Evolutionary conservation across 306 rosid genomes (phyloP), one percentile per base, ranked within the genome.

Genomic region (Pterocarpus santalinus): DNA sequence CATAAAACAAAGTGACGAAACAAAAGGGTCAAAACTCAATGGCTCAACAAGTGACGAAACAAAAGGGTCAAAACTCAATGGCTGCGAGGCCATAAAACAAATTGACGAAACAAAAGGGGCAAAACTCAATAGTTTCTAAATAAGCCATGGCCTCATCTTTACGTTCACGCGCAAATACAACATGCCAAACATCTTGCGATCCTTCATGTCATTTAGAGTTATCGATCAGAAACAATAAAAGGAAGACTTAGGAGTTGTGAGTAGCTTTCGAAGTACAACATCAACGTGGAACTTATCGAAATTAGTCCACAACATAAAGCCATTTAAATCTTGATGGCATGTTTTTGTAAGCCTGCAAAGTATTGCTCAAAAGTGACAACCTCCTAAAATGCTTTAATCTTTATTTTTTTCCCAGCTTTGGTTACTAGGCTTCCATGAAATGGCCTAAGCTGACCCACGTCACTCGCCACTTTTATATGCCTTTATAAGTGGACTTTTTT

Each of bases 261-360:
- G 65, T 72, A 56, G 28, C 64, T 73, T 11, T 73, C 28, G 7
- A 72, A 55, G 65, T 17, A 53, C 16, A 53, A 53, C n/a, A 56
- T 16, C 8, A 73, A 56, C 39, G 39, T 56, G 53, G 28, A 38
- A 73, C 39, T 38, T 57, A 22, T 36, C 28, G 11, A 53, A 72
- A 72, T 35, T 56, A 73, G 67, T 56, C 13, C 36, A 52, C 64
- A n/a, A 35, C 34, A 72, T 35, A 55, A 35, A 72, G 65, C 65
- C 52, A 72, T 16, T 34, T 11, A 55, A 55, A 55, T 52, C 2
- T 56, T 36, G 3, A 38, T 56, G 36, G 15, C 5, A n/a, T 34
- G 3, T 38, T 72, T 56, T 38, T 44, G 8, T 16, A 14, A 9
- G 9, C 17, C 61, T 72, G 28, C 28, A 22, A 22, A 22, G 28